A percentile compares a stretch with the other conserved stretches of the same genome.
Conservation (phyloP, 106 monocot genomes). For the Hemerocallis citrina region DNA sequence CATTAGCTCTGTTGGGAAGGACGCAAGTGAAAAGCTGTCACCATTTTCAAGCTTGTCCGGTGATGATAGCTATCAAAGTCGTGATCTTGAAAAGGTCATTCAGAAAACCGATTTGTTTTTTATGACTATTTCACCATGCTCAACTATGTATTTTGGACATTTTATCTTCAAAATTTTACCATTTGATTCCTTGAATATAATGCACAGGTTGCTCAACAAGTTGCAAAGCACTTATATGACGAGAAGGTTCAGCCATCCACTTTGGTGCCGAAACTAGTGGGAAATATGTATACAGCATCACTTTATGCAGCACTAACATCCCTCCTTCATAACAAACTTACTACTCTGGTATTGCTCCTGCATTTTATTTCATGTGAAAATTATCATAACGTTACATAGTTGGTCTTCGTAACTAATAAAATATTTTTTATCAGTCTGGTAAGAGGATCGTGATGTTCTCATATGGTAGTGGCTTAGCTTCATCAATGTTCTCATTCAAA, state of each 20-base stretch:
- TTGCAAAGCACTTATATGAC: constrained; percentile 65
- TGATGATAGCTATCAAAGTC: constrained; percentile 84
- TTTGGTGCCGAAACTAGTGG: constrained; percentile 87
- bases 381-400: neutral
- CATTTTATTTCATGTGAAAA: neutral
- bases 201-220: constrained; percentile 69
- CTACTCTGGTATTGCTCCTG: constrained; percentile 41
- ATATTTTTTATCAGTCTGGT: constrained; percentile 25
- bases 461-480: constrained; percentile 85
- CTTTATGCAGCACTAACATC: constrained; percentile 85
- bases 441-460: constrained; percentile 86
- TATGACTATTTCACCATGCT: no score
- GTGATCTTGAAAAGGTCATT: constrained; percentile 92
- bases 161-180: neutral
- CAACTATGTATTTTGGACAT: no score
- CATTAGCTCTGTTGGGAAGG: constrained; percentile 51
- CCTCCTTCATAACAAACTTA: constrained; percentile 61
- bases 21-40: constrained; percentile 58
- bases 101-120: neutral
- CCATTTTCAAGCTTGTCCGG: constrained; percentile 61
- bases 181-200: constrained; percentile 5
- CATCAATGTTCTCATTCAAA: constrained; percentile 82
- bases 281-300: constrained; percentile 98
- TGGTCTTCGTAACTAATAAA: neutral
- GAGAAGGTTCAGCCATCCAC: constrained; percentile 80